Percentiles rank a stretch among this genome's conserved stretches.
phyloP scores from a whole-genome alignment of 768 basidiomycete species.

The Suillus cothurnatus region DNA sequence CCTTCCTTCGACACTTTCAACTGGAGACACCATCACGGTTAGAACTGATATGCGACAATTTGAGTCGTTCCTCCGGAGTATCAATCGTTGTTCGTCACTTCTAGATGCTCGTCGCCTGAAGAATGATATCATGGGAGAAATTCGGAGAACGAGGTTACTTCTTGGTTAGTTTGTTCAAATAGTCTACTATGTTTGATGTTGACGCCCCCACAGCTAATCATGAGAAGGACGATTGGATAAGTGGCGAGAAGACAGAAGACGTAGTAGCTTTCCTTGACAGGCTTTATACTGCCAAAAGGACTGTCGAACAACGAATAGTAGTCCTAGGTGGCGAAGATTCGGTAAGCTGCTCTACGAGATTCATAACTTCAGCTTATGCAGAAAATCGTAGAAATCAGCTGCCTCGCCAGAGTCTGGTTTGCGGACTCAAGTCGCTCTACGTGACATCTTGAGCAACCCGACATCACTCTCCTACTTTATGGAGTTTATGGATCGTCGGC shows the following conservation, averaged over 20 bases:
- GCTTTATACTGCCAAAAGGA: slow-evolving; percentile 85
- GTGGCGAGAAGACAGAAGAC: slow-evolving; percentile 82
- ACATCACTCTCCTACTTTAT: slow-evolving; percentile 93
- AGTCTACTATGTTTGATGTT: background rate
- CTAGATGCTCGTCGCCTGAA: slow-evolving; percentile 88
- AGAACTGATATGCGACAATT: slow-evolving; percentile 83
- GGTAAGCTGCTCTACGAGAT: slow-evolving; percentile 38
- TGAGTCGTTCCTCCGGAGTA: slow-evolving; percentile 88
- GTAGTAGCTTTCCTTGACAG: slow-evolving; percentile 86
- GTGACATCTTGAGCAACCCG: slow-evolving; percentile 85
- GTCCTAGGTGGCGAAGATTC: slow-evolving; percentile 72
- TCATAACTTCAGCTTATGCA: background rate
- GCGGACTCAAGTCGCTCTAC: slow-evolving; percentile 59
- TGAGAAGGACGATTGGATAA: slow-evolving; percentile 87
- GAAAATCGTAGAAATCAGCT: slow-evolving; percentile 34
- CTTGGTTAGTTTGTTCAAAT: slow-evolving; percentile 51
- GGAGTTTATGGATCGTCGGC: slow-evolving; percentile 96
- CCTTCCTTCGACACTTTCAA: slow-evolving; percentile 41
- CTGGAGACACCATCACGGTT: slow-evolving; percentile 77
- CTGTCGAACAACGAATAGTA: slow-evolving; percentile 83
- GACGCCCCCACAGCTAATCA: slow-evolving; percentile 60
- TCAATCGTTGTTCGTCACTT: slow-evolving; percentile 77
- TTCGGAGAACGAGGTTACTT: slow-evolving; percentile 73
- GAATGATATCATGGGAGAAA: slow-evolving; percentile 92
- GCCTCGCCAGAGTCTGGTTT: slow-evolving; percentile 44